Evolutionary conservation across 2,329 filamentous ascomycete species (phyloP), one percentile per base, ranked within the genome.

Genomic region (Colletotrichum lupini): DNA sequence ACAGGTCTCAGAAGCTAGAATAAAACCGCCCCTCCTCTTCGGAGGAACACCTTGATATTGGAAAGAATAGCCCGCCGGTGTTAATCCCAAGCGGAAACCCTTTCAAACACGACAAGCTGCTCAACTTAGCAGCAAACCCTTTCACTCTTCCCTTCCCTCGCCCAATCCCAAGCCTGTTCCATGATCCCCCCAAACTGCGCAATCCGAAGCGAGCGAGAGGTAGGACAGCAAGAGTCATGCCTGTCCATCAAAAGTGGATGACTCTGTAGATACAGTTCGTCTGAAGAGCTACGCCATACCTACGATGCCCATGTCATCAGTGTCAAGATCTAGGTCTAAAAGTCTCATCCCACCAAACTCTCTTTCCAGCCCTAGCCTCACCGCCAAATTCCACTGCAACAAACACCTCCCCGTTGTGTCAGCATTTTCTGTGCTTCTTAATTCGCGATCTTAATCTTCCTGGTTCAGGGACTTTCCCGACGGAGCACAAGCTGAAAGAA

Each of bases 401-500:
- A 59, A 19, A n/a, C 19, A 8, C 42, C 32, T 11, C 7, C 26
- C 12, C 46, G 28, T 24, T 35, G 16, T 28, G n/a, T 52, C 14
- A 24, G 30, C 35, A 16, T 30, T 7, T 57, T 7, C 16, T 35
- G 46, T n/a, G 19, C 26, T 37, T 53, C 19, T 55, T 63, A 42
- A 49, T n/a, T 58, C 28, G 19, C 35, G 4, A 52, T 30, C 22
- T 35, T 42, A 59, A 53, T 53, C 46, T 52, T 14, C 30, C 22
- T 69, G 42, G 19, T 60, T 55, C 30, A 32, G 37, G 55, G n/a
- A 42, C 42, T 32, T 26, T 32, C 22, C 6, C 9, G 3, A 56
- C 49, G 55, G 56, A 52, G 28, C 7, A 66, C 46, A 16, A 57
- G 32, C 60, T 71, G 49, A 56, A 57, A 57, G 49, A 70, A 70